These are phyloP conservation scores for Wickerhamiella brachini DNA, from an alignment of 805 yeast species.

Conservation along the genomic window DNA sequence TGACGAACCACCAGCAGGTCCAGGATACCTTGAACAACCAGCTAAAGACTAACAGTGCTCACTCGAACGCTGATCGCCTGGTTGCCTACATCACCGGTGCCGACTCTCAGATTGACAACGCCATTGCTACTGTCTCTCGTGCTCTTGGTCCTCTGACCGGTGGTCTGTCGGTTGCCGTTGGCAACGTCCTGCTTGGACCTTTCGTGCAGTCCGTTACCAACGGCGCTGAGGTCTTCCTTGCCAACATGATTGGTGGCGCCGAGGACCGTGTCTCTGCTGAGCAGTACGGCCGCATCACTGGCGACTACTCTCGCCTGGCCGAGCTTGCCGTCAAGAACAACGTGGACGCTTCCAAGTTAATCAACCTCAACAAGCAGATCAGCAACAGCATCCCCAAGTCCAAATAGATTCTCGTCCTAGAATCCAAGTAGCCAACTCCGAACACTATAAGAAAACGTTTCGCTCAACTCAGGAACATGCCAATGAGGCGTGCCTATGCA, in stretches of 20 bases:
- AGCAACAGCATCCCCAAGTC: conserved; percentile 6
- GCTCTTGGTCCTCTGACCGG: conserved; percentile 13
- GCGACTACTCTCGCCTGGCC: conserved; percentile 12
- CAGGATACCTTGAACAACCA: conserved; percentile 8
- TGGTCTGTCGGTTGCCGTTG: conserved; percentile 13
- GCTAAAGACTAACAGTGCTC: conserved; percentile 4
- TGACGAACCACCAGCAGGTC: conserved; percentile 14
- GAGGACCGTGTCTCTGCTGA: conserved; percentile 8
- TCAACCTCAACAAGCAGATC: conserved; percentile 13
- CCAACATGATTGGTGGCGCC: conserved; percentile 11
- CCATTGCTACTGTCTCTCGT: conserved; percentile 13
- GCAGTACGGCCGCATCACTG: conserved; percentile 6
- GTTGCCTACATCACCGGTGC: conserved; percentile 20
- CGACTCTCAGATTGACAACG: conserved; percentile 23
- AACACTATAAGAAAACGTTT: too few species aligned
- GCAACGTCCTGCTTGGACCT: conserved; percentile 18
- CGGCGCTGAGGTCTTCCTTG: conserved; percentile 21
- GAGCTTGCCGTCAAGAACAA: conserved; percentile 14
- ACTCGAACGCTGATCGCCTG: conserved; percentile 10
- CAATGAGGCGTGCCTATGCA: too few species aligned
- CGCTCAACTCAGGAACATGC: too few species aligned
- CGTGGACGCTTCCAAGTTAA: conserved; percentile 8
- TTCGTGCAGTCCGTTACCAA: conserved; percentile 21
- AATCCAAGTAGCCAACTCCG: not conserved
- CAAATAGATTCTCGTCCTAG: not conserved